These are phyloP conservation scores for Fusarium napiforme DNA, from an alignment of 2,329 filamentous ascomycete species.

Conservation along the genomic window DNA sequence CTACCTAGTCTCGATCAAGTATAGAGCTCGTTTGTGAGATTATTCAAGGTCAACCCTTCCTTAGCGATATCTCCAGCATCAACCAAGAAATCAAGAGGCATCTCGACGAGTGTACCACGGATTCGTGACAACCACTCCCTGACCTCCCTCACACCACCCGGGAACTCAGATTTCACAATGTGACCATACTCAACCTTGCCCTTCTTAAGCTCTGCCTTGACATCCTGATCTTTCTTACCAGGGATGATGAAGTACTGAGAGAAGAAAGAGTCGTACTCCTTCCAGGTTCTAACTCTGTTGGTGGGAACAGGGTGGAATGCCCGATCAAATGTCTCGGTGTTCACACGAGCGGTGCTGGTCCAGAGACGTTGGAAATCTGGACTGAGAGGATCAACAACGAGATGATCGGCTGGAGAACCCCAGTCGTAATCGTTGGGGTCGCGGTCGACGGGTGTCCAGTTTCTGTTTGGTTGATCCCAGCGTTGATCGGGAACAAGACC, in stretches of 20 bases:
- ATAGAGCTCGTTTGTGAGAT: slow-evolving; percentile 77
- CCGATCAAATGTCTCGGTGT: slow-evolving; percentile 83
- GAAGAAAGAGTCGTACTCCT: slow-evolving; percentile 79
- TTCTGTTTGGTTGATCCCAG: slow-evolving; percentile 73
- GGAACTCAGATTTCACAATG: slow-evolving; percentile 83
- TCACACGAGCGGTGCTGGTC: slow-evolving; percentile 76
- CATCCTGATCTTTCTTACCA: slow-evolving; percentile 62
- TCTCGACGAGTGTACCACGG: slow-evolving; percentile 82
- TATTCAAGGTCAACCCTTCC: slow-evolving; percentile 78
- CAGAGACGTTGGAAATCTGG: slow-evolving; percentile 77
- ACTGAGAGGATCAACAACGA: slow-evolving; percentile 80
- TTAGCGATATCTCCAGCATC: slow-evolving; percentile 82
- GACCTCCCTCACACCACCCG: slow-evolving; percentile 76
- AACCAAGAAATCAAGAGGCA: slow-evolving; percentile 91
- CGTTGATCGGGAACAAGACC: slow-evolving; percentile 82
- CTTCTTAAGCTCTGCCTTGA: slow-evolving; percentile 57
- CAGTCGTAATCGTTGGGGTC: slow-evolving; percentile 80
- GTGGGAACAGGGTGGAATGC: slow-evolving; percentile 85
- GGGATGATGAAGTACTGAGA: slow-evolving; percentile 71
- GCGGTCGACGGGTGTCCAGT: slow-evolving; percentile 79
- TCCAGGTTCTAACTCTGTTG: slow-evolving; percentile 75
- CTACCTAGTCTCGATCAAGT: slow-evolving; percentile 54
- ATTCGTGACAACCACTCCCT: slow-evolving; percentile 76
- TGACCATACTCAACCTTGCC: slow-evolving; percentile 84
- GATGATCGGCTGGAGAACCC: slow-evolving; percentile 71